Base-by-base conservation (phyloP, 1,284 basidiomycete genomes). In the Vanrija humicola region DNA sequence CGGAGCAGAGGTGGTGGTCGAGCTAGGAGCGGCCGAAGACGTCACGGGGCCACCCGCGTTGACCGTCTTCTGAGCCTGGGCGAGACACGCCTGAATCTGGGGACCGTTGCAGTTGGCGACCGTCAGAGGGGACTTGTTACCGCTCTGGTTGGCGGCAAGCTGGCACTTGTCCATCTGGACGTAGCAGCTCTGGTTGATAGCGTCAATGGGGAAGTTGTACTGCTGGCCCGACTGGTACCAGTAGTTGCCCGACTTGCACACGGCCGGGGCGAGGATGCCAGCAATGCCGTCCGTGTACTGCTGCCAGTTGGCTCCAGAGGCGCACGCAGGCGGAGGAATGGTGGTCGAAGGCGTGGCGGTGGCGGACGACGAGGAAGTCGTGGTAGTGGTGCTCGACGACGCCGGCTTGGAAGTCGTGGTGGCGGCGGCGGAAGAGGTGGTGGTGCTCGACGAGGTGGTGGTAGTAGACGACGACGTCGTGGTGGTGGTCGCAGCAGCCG, bases 1-100 rank as follows among this genome's bases (percentile, higher is more conserved):
- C 12, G 56, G 51, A 8, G 46, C n/a, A 4, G 50, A 51, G 18
- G 83, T 77, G 15, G 62, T 54, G 25, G 28, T 29, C 8, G 28
- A 8, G 28, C 54, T 44, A 1, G 71, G 74, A 29, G 28, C 28
- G 28, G 28, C 28, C 28, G 28, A 29, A 12, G 28, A 29, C 8
- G 28, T 29, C 8, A 3, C 28, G 28, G 28, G 28, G 28, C 28
- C 28, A 29, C 28, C 28, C 1, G 28, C 28, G 28, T 29, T 29
- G 43, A 26, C 16, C 7, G 43, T 26, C 43, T 7, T 8, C 25
- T 28, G 14, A 21, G n/a, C 46, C 14, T 7, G 29, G 6, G 43
- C 50, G 18, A 49, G 47, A 26, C 53, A 54, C 10, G 42, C 48
- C 6, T 26, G 10, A 38, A 55, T 50, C 48, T 50, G 56, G 10